Evolutionary conservation across 176 grass and related monocot genomes (phyloP), one percentile per base, ranked within the genome.

Genomic region (Oryza officinalis): DNA sequence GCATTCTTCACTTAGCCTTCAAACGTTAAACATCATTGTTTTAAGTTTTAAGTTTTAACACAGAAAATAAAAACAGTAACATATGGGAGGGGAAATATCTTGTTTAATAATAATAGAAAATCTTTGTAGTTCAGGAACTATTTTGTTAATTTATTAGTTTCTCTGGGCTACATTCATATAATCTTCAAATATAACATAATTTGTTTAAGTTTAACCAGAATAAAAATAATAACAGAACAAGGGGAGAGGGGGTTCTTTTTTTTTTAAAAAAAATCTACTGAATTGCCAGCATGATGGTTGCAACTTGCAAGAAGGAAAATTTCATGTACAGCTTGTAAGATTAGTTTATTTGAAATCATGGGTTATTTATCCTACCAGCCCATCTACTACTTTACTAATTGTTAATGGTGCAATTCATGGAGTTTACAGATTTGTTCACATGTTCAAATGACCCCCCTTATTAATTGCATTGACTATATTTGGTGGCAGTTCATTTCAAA

Each of bases 301-400:
- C 54, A n/a, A 60, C 17, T 83, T 8, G 26, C 81, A 83, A 74
- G 22, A 32, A 43, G 57, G 70, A 37, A 32, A 2, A 74, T 83
- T 41, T 64, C 6, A 47, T 35, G 26, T 65, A 65, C 38, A 83
- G 7, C 18, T 13, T 74, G 22, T 66, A 65, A 49, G 23, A 74
- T 37, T 47, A 33, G 30, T 30, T 65, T 49, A 6, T 54, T 74
- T 12, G 59, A 65, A 20, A 28, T 65, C 6, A 65, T 59, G 17
- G 28, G 26, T 32, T 50, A 82, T 72, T 59, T 10, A n/a, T 64
- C 18, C 8, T 70, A 44, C 26, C 69, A 64, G 30, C 26, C 4
- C 7, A 61, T 63, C 27, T 43, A 60, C n/a, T 60, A 47, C 33
- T 74, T 65, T 47, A 83, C 46, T 74, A 72, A 22, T 30, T 30